Base-by-base conservation (phyloP, 73 alveolate species). In the Paramecium octaurelia region DNA sequence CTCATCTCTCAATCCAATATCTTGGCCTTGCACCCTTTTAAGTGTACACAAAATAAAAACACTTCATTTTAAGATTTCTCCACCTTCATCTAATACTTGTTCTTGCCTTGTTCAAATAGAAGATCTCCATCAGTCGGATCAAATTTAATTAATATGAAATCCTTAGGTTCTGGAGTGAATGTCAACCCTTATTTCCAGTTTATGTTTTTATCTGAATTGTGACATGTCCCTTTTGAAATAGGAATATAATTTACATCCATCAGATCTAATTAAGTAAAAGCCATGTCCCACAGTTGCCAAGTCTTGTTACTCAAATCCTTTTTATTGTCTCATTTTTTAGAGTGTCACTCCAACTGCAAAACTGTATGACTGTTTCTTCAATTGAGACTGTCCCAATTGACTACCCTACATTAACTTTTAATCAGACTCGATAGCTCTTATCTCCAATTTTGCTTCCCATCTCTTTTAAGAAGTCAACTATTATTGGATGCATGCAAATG, bases 11-110 rank as follows among this genome's bases (percentile, higher is more conserved):
- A 43, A 46, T 80, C 91, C 36, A 80, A 44, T 44, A 80, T 80
- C 46, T 42, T 80, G 46, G 91, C 91, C 73, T 80, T 80, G 24
- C 91, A 80, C 6, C 48, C 46, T 80, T 80, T 80, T 18, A 80
- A 35, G 18, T 80, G 91, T 11, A 46, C 91, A 80, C 91, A 80
- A 18, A 80, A 80, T 35, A 80, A 80, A 80, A 40, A 80, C 43
- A 34, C 75, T 23, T 80, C 91, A 42, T 23, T 44, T 40, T 27
- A 18, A 40, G 48, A 20, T 24, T 6, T 80, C 14, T 80, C 91
- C 2, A 48, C 48, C 27, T 80, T 80, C 46, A 80, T 31, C 38
- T 44, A 34, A 14, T 80, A 80, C 46, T 80, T 80, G 54, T 80
- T 80, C 57, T 80, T 80, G 23, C 73, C 70, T 35, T 80, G 12